A percentile compares a stretch with the other conserved stretches of the same genome.
Conservation (phyloP, 2,329 filamentous ascomycete genomes). For the Colletotrichum musae region DNA sequence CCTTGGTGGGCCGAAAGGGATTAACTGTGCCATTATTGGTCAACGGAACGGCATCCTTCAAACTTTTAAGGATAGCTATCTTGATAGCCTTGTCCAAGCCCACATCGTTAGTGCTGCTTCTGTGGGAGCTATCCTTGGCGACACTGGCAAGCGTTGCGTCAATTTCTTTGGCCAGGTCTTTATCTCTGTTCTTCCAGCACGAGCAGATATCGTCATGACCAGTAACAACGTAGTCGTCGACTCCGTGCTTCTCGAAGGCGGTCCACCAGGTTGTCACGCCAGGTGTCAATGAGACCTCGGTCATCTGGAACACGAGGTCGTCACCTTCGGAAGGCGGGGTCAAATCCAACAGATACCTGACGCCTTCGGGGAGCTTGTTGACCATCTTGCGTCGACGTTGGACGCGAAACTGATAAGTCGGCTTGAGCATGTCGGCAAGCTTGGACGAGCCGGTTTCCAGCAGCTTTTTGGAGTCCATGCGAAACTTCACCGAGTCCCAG, state of each 20-base stretch:
- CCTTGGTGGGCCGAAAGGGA: background rate
- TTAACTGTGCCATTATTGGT: background rate
- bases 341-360: slow-evolving; percentile 74
- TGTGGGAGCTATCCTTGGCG: background rate
- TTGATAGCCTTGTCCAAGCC: slow-evolving; percentile 7
- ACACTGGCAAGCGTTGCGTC: background rate
- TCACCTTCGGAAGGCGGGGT: slow-evolving; percentile 75
- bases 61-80: slow-evolving; percentile 9
- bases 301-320: slow-evolving; percentile 71
- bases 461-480: slow-evolving; percentile 63
- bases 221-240: slow-evolving; percentile 50
- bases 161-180: background rate
- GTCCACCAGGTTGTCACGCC: slow-evolving; percentile 70
- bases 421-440: slow-evolving; percentile 61
- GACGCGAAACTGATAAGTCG: slow-evolving; percentile 57
- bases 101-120: background rate
- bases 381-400: slow-evolving; percentile 54
- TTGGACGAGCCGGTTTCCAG: slow-evolving; percentile 61
- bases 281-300: slow-evolving; percentile 70
- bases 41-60: background rate
- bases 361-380: slow-evolving; percentile 55
- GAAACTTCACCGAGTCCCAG: slow-evolving; percentile 55
- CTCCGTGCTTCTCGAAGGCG: slow-evolving; percentile 51
- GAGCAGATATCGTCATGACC: slow-evolving; percentile 59
- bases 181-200: slow-evolving; percentile 45